A percentile compares a stretch with the other conserved stretches of the same genome.
These are phyloP conservation scores for Aspergillus sp. DNA, from an alignment of 2,329 filamentous ascomycete species.

Conservation along the genomic window DNA sequence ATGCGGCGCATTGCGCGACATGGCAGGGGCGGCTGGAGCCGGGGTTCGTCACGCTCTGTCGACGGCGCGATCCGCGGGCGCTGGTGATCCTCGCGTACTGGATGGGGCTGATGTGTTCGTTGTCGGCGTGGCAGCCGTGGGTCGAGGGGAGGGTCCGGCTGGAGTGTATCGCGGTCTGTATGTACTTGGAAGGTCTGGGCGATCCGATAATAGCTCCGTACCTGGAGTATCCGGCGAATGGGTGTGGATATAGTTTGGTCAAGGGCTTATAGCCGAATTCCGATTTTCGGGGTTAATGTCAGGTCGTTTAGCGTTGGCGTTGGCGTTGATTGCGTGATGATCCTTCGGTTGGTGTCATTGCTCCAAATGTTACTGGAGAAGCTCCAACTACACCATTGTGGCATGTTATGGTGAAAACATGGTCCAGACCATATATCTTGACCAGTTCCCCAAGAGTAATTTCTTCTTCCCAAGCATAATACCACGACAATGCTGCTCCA, in stretches of 20 bases:
- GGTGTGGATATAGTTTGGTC: constrained; percentile 31
- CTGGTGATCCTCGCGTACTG: constrained; percentile 36
- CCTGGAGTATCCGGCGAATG: constrained; percentile 29
- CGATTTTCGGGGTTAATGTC: background rate
- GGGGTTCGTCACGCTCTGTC: constrained; percentile 31
- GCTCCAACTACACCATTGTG: background rate
- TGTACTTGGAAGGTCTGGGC: constrained; percentile 31
- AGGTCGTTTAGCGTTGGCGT: background rate
- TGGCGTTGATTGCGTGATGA: background rate
- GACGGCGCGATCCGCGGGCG: constrained; percentile 31
- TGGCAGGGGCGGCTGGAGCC: constrained; percentile 35
- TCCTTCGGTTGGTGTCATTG: background rate
- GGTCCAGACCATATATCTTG: background rate
- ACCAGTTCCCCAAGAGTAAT: no score
- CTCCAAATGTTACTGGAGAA: background rate
- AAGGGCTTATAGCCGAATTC: background rate
- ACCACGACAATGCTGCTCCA: background rate
- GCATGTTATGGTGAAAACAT: background rate
- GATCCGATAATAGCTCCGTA: constrained; percentile 29
- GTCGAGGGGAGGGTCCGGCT: constrained; percentile 31
- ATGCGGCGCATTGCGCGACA: constrained; percentile 27
- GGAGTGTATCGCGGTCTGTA: constrained; percentile 39
- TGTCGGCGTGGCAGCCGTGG: constrained; percentile 37
- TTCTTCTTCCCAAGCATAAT: no score
- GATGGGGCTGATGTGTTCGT: constrained; percentile 37